Conservation (phyloP, 495 filamentous ascomycete species). For the Penicillium lagena region DNA sequence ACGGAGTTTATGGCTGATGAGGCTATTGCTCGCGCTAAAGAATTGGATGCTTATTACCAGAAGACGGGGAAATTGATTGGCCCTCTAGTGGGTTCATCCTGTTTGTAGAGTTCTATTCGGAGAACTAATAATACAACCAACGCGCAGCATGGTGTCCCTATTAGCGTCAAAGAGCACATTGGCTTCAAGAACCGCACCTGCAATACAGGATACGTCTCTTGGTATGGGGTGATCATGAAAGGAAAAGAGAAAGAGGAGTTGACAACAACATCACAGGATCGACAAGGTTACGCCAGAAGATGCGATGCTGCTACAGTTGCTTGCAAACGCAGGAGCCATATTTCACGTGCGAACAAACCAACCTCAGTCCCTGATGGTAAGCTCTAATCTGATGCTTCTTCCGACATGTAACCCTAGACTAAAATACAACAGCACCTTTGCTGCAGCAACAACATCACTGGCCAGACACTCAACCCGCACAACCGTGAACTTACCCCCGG, state of each 20-base stretch:
- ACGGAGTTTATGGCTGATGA: slow-evolving; percentile 61
- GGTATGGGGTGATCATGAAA: slow-evolving; percentile 12
- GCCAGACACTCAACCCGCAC: slow-evolving; percentile 47
- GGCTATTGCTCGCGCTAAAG: slow-evolving; percentile 52
- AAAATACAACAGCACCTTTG: slow-evolving; percentile 27
- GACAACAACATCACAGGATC: slow-evolving; percentile 16
- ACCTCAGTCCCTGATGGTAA: slow-evolving; percentile 43
- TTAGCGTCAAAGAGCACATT: slow-evolving; percentile 63
- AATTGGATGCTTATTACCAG: slow-evolving; percentile 47
- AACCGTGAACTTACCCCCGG: slow-evolving; percentile 52
- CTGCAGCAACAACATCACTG: slow-evolving; percentile 13
- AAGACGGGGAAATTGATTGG: slow-evolving; percentile 31
- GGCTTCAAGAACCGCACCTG: slow-evolving; percentile 43
- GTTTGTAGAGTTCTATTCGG: no score
- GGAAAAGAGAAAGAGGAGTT: neutral
- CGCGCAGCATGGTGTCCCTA: slow-evolving; percentile 59
- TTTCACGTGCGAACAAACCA: slow-evolving; percentile 63
- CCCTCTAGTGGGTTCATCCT: slow-evolving; percentile 21
- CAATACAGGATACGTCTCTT: slow-evolving; percentile 36
- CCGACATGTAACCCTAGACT: neutral
- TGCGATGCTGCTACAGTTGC: slow-evolving; percentile 24
- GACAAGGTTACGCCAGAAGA: slow-evolving; percentile 29
- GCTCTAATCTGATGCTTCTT: neutral
- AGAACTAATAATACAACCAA: slow-evolving; percentile 16
- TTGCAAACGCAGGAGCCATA: slow-evolving; percentile 43